phyloP scores from a whole-genome alignment of 2,329 filamentous ascomycete species.

The Venturiaceae sp. region DNA sequence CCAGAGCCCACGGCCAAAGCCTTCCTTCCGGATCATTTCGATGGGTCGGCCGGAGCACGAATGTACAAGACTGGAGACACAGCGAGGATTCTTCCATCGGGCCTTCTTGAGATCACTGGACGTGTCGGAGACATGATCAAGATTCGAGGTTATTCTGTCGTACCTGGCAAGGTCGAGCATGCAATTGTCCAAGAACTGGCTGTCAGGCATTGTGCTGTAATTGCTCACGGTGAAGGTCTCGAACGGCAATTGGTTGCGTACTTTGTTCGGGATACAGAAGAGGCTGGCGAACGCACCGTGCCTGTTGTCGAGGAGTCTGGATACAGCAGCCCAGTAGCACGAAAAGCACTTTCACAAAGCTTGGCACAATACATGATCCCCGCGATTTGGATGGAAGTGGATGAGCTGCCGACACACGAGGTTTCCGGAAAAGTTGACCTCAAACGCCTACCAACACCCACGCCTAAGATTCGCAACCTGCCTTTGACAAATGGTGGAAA shows the following conservation, averaged over 20 bases:
- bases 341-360: constrained; percentile 53
- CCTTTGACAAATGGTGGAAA: constrained; percentile 31
- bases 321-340: constrained; percentile 54
- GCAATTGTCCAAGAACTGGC: constrained; percentile 60
- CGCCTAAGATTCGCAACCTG: constrained; percentile 29
- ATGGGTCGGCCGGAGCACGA: constrained; percentile 46
- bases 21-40: constrained; percentile 59
- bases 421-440: constrained; percentile 74
- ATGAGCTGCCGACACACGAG: constrained; percentile 61
- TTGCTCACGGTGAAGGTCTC: constrained; percentile 66
- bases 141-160: constrained; percentile 67
- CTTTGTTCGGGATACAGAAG: constrained; percentile 57
- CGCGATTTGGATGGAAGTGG: constrained; percentile 63
- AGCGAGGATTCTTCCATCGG: constrained; percentile 56
- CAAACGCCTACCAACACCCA: constrained; percentile 58
- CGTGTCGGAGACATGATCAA: constrained; percentile 75
- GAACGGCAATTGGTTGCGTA: constrained; percentile 70
- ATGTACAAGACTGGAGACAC: constrained; percentile 71
- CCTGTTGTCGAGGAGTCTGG: constrained; percentile 61
- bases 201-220: constrained; percentile 61
- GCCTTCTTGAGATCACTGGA: constrained; percentile 65
- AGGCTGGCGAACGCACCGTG: constrained; percentile 45
- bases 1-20: constrained; percentile 66
- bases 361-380: constrained; percentile 81
- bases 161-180: constrained; percentile 67